These are phyloP conservation scores for Paramecium biaurelia DNA, from an alignment of 73 alveolate genomes.

Conservation along the genomic window DNA sequence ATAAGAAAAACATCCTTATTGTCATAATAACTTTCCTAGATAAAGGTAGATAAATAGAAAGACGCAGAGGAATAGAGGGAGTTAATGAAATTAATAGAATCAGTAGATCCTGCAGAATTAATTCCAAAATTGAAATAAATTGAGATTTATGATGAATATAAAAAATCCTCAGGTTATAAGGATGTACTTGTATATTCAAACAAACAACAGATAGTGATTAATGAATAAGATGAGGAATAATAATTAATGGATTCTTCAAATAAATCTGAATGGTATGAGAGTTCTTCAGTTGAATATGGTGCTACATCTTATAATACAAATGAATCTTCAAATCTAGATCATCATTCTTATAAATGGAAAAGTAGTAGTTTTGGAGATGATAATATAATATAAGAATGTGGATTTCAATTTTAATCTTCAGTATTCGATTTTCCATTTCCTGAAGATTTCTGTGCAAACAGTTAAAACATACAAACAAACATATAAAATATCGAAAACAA, in stretches of 20 bases:
- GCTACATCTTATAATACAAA: conserved; percentile 45
- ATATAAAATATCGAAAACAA: not conserved
- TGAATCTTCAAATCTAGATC: conserved; percentile 44
- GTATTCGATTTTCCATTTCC: conserved; percentile 46
- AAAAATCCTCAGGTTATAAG: not conserved
- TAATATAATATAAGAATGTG: not conserved
- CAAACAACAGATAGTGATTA: not conserved
- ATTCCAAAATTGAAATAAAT: not conserved
- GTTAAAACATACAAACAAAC: not conserved
- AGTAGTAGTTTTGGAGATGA: not conserved
- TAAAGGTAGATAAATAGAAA: conserved; percentile 11
- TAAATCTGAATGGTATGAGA: not conserved
- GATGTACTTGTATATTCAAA: not conserved
- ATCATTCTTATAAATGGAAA: conserved; percentile 18
- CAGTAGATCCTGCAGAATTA: not conserved
- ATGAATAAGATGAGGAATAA: not conserved
- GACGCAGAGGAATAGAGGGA: conserved; percentile 8
- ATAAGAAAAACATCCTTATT: not conserved
- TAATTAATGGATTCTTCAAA: not conserved
- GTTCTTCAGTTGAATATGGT: conserved; percentile 2
- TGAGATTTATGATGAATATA: not conserved
- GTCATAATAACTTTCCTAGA: not conserved
- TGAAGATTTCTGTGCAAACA: not conserved
- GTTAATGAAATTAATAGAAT: not conserved
- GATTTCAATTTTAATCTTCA: not conserved